Conservation (phyloP, 1,284 basidiomycete species). For the Wallemia hederae region DNA sequence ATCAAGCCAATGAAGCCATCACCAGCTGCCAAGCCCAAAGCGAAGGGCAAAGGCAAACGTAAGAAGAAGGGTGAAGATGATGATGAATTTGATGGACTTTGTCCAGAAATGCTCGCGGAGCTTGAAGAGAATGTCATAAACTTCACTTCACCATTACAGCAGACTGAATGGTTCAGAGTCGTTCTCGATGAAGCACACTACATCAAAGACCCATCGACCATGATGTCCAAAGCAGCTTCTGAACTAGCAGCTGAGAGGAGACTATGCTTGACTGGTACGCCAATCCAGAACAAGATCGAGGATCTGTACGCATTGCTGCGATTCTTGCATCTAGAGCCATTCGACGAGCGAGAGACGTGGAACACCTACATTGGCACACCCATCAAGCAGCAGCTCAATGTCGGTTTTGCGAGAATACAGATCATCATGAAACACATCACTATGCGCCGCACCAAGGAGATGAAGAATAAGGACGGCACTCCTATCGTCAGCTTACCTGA, state of each 20-base stretch:
- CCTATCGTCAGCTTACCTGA: slow-evolving; percentile 63
- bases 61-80: slow-evolving; percentile 5
- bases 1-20: neutral
- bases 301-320: slow-evolving; percentile 91
- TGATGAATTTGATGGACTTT: neutral
- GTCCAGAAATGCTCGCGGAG: neutral
- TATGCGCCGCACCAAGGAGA: slow-evolving; percentile 81
- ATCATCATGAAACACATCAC: slow-evolving; percentile 93
- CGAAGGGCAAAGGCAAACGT: slow-evolving; percentile 3
- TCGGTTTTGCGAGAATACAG: slow-evolving; percentile 77
- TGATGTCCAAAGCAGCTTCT: slow-evolving; percentile 78
- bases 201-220: slow-evolving; percentile 84
- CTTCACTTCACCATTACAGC: neutral
- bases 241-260: slow-evolving; percentile 78
- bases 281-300: slow-evolving; percentile 94
- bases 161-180: neutral
- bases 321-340: slow-evolving; percentile 69
- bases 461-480: slow-evolving; percentile 46
- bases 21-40: neutral
- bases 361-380: slow-evolving; percentile 71
- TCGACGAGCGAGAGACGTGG: slow-evolving; percentile 80
- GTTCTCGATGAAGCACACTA: slow-evolving; percentile 17
- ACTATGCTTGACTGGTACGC: slow-evolving; percentile 81
- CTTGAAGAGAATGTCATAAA: neutral
- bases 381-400: slow-evolving; percentile 66